A percentile compares a stretch with the other conserved stretches of the same genome.
phyloP scores from a whole-genome alignment of 441 rosid genomes.

The Kokia cookei region DNA sequence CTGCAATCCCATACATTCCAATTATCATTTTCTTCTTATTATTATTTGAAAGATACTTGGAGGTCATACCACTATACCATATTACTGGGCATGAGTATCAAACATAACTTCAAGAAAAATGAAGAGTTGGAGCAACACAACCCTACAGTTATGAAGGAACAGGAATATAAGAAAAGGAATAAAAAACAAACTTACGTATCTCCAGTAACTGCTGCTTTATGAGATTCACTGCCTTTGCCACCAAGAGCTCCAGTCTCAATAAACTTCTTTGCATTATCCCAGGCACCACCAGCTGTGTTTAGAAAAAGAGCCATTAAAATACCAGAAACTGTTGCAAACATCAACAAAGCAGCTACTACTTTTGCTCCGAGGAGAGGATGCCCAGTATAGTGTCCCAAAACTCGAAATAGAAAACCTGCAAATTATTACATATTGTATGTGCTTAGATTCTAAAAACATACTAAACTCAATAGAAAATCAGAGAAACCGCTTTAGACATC shows the following conservation, averaged over 20 bases:
- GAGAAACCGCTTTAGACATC: not conserved
- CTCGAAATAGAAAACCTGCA: constrained; percentile 78
- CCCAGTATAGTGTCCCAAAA: constrained; percentile 86
- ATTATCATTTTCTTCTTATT: not conserved
- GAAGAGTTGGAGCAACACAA: not conserved
- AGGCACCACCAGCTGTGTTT: constrained; percentile 97
- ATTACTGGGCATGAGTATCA: not conserved
- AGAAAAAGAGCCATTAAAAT: constrained; percentile 98
- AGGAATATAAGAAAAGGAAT: not conserved
- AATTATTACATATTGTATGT: not conserved
- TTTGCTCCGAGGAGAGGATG: constrained; percentile 96
- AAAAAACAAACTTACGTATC: constrained; percentile 67
- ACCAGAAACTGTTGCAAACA: constrained; percentile 96
- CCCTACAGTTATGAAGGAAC: not conserved
- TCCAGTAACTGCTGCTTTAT: constrained; percentile 97
- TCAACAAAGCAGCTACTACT: constrained; percentile 88
- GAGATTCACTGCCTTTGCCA: constrained; percentile 95
- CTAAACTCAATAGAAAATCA: not conserved
- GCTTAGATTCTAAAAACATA: not conserved
- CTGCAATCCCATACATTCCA: constrained; percentile 33
- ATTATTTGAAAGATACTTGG: not conserved
- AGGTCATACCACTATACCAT: not conserved
- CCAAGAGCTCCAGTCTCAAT: constrained; percentile 96
- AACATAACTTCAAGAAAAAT: not conserved
- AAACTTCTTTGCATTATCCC: constrained; percentile 97